Percentiles rank a stretch among this genome's conserved stretches.
Evolutionary conservation across 140 eudicot genomes (phyloP).

Genomic region (Ambrosia hybrid): DNA sequence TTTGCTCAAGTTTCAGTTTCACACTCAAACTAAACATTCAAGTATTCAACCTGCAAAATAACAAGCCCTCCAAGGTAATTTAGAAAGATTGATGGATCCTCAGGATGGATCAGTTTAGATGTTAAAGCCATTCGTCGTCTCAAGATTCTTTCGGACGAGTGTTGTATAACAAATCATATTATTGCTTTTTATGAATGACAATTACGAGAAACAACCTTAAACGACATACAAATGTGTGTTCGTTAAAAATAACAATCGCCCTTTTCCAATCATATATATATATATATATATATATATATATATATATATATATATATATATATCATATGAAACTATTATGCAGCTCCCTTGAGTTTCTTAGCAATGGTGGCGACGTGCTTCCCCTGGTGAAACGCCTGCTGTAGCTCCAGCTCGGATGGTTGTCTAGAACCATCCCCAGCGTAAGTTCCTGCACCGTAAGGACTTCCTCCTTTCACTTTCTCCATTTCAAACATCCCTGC

Average conservation of each 20-base stretch:
- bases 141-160: not conserved
- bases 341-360: slow-evolving; percentile 55
- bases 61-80: no score
- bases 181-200: slow-evolving; percentile 22
- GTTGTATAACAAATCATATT: slow-evolving; percentile 18
- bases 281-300: not conserved
- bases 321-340: slow-evolving; percentile 20
- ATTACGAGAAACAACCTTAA: slow-evolving; percentile 15
- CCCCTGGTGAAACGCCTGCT: slow-evolving; percentile 66
- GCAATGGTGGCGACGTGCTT: slow-evolving; percentile 50
- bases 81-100: no score
- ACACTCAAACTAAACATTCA: no score
- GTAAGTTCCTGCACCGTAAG: slow-evolving; percentile 72
- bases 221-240: slow-evolving; percentile 15
- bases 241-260: slow-evolving; percentile 15
- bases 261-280: slow-evolving; percentile 29
- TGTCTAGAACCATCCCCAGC: slow-evolving; percentile 74
- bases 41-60: no score
- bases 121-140: no score
- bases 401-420: slow-evolving; percentile 58
- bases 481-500: slow-evolving; percentile 76
- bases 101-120: no score
- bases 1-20: no score
- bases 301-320: slow-evolving; percentile 3
- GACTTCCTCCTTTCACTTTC: slow-evolving; percentile 72